Percentiles rank a stretch among this genome's conserved stretches.
Conservation (phyloP, 768 basidiomycete genomes). For the Amanita pallidorosea region DNA sequence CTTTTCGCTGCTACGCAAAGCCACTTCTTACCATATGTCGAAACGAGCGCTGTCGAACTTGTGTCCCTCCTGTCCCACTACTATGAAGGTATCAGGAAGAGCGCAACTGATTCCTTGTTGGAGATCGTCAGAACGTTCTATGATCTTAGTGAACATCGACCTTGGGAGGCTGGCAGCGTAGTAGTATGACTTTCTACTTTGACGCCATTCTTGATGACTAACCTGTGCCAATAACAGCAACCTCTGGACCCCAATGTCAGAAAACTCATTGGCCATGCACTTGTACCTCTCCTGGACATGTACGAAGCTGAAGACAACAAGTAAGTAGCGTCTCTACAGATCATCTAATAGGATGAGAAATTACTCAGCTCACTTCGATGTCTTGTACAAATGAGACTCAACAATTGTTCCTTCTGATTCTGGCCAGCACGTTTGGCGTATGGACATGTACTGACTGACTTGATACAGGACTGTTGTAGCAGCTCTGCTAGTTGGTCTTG, state of each 20-base stretch:
- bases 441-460: slow-evolving; percentile 11
- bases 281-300: slow-evolving; percentile 75
- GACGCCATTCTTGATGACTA: background rate
- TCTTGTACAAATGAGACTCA: slow-evolving; percentile 50
- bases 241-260: slow-evolving; percentile 61
- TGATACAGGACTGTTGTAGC: slow-evolving; percentile 71
- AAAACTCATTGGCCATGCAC: slow-evolving; percentile 65
- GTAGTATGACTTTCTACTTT: slow-evolving; percentile 33
- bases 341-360: slow-evolving; percentile 33
- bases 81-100: slow-evolving; percentile 96
- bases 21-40: slow-evolving; percentile 89
- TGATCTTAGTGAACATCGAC: slow-evolving; percentile 69
- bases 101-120: slow-evolving; percentile 78
- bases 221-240: slow-evolving; percentile 9
- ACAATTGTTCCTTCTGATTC: slow-evolving; percentile 9
- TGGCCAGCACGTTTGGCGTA: slow-evolving; percentile 19
- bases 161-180: slow-evolving; percentile 71
- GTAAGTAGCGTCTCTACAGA: slow-evolving; percentile 37
- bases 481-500: slow-evolving; percentile 76
- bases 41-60: slow-evolving; percentile 70
- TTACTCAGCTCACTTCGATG: slow-evolving; percentile 78
- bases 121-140: slow-evolving; percentile 88
- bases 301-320: slow-evolving; percentile 95
- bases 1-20: slow-evolving; percentile 73
- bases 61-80: slow-evolving; percentile 77